These are phyloP conservation scores for Tetradesmus obliquus DNA, from an alignment of 139 green algal genomes.

Conservation along the genomic window DNA sequence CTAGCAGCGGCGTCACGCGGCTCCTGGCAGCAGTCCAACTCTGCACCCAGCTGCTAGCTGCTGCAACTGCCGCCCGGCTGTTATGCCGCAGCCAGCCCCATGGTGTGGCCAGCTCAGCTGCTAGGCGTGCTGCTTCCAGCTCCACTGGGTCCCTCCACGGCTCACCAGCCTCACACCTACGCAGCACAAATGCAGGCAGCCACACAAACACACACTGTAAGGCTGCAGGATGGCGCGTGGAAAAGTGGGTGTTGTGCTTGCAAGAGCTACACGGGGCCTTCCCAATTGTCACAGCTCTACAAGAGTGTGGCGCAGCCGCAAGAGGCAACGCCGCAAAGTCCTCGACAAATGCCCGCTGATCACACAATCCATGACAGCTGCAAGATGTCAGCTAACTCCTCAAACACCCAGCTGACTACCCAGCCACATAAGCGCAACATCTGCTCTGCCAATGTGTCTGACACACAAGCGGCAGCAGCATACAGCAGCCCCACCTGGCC, in stretches of 20 bases:
- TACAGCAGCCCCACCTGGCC: neutral
- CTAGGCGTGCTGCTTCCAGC: constrained; percentile 25
- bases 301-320: too few species aligned
- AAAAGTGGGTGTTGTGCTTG: too few species aligned
- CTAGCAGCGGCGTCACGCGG: neutral
- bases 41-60: neutral
- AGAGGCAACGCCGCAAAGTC: too few species aligned
- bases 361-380: too few species aligned
- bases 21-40: neutral
- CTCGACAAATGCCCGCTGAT: too few species aligned
- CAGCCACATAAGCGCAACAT: too few species aligned
- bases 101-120: constrained; percentile 8
- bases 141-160: constrained; percentile 22
- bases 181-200: neutral
- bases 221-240: too few species aligned
- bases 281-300: too few species aligned
- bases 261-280: too few species aligned
- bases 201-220: neutral
- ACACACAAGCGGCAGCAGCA: neutral
- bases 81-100: neutral
- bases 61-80: neutral
- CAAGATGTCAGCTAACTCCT: too few species aligned
- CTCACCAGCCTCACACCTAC: constrained; percentile 49
- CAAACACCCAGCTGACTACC: too few species aligned
- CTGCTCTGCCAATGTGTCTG: too few species aligned